Evolutionary conservation across 805 yeast genomes (phyloP).

Genomic region (Wickerhamiella hasegawae): DNA sequence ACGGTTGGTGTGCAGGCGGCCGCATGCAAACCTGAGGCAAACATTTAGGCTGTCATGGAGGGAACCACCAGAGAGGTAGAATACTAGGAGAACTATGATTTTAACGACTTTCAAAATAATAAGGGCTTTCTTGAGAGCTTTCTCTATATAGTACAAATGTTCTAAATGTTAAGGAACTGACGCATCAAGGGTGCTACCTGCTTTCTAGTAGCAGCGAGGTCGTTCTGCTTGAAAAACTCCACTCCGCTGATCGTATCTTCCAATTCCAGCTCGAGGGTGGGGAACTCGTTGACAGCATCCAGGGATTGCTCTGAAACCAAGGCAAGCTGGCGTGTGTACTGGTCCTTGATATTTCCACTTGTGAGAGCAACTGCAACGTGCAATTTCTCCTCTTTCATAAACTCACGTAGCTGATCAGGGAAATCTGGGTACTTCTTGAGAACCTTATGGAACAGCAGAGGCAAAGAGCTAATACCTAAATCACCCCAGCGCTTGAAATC

Average conservation of each 20-base stretch:
- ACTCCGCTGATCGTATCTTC: slow-evolving; percentile 6
- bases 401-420: slow-evolving; percentile 18
- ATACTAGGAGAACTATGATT: too few relatives aligned
- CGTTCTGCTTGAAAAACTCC: slow-evolving; percentile 31
- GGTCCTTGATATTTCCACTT: slow-evolving; percentile 22
- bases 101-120: too few relatives aligned
- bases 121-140: too few relatives aligned
- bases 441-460: slow-evolving; percentile 45
- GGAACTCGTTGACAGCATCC: slow-evolving; percentile 13
- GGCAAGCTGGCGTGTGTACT: slow-evolving; percentile 32
- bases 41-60: too few relatives aligned
- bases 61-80: too few relatives aligned
- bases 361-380: slow-evolving; percentile 35
- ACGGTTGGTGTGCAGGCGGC: too few relatives aligned
- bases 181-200: slow-evolving; percentile 60
- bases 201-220: slow-evolving; percentile 57
- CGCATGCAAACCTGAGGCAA: too few relatives aligned
- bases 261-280: slow-evolving; percentile 8
- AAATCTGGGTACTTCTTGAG: slow-evolving; percentile 17
- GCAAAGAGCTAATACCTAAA: slow-evolving; percentile 68
- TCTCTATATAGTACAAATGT: too few relatives aligned
- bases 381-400: slow-evolving; percentile 21
- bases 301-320: slow-evolving; percentile 17
- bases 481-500: slow-evolving; percentile 65
- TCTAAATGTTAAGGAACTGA: slow-evolving; percentile 7